These are phyloP conservation scores for Penicillium polonicum DNA, from an alignment of 2,329 filamentous ascomycete species.

Conservation along the genomic window DNA sequence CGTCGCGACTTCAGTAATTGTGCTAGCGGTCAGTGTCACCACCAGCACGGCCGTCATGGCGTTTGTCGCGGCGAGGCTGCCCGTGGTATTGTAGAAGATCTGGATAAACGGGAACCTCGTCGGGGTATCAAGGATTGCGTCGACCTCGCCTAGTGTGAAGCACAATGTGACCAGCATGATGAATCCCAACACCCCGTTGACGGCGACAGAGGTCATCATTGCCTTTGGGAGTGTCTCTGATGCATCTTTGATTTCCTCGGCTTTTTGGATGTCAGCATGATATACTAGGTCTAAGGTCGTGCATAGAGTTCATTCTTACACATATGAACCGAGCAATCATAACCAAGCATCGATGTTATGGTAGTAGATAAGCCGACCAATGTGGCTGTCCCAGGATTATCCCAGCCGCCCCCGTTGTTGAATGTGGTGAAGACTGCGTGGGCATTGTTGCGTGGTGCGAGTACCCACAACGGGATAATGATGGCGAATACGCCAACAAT, in stretches of 20 bases:
- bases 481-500: slow-evolving; percentile 45
- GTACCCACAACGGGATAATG: slow-evolving; percentile 45
- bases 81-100: slow-evolving; percentile 55
- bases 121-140: slow-evolving; percentile 44
- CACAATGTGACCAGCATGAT: slow-evolving; percentile 57
- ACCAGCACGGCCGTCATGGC: slow-evolving; percentile 54
- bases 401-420: slow-evolving; percentile 44
- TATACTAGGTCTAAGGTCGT: background rate
- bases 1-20: slow-evolving; percentile 56
- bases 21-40: slow-evolving; percentile 50
- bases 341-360: slow-evolving; percentile 44
- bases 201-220: slow-evolving; percentile 49
- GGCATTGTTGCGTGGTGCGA: slow-evolving; percentile 40
- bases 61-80: slow-evolving; percentile 49
- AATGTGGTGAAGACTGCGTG: slow-evolving; percentile 44
- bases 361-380: slow-evolving; percentile 44
- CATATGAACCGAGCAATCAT: slow-evolving; percentile 48
- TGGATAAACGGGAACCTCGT: slow-evolving; percentile 61
- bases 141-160: slow-evolving; percentile 54
- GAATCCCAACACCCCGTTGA: slow-evolving; percentile 56
- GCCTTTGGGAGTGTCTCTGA: slow-evolving; percentile 52
- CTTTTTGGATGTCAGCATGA: slow-evolving; percentile 23
- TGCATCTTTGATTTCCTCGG: slow-evolving; percentile 48
- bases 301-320: slow-evolving; percentile 29
- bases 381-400: slow-evolving; percentile 36